Base-by-base conservation (phyloP, 441 rosid species). In the Euphorbia schlechtendalii region DNA sequence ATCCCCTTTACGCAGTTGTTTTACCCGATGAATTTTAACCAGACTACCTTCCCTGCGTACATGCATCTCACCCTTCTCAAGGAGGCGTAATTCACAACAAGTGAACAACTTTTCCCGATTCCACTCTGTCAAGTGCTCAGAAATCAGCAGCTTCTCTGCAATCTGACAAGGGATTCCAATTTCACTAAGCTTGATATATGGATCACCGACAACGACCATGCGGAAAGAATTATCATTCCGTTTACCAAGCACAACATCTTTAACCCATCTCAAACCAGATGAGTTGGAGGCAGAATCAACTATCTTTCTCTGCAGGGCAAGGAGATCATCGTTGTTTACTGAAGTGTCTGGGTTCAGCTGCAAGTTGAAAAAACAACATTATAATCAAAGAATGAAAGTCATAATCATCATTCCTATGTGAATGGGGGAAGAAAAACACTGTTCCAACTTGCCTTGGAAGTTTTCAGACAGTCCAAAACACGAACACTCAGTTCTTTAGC, bases 141-240 rank as follows among this genome's bases (percentile, higher is more conserved):
- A 80, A 58, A 92, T 75, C 63, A 81, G 90, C 78, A 95, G 66
- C 74, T 81, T 86, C 64, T 86, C 93, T 1, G 98, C 99, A 56
- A 95, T 69, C 27, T 72, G 82, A 69, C 86, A 73, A 1, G 99
- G 99, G 56, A 95, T 84, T 57, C 99, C 99, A 12, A 95, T 79
- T 85, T 95, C 99, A 30, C 76, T 68, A 22, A 88, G 85, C 73
- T 84, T 78, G 56, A 92, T 73, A n/a, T 81, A 82, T 0, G 98
- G 97, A 69, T 95, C 92, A 38, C 99, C 99, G 15, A 82, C 83
- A 2, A 95, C 90, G 63, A 95, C 98, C 87, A 92, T 88, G 56
- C 99, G 84, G 71, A 95, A 95, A 51, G 90, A 85, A 70, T 82
- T 85, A 65, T 90, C 88, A 59, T 85, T 85, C 77, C 96, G 79